These are phyloP conservation scores for Fusarium pilosicola DNA, from an alignment of 2,329 filamentous ascomycete species.

Conservation along the genomic window DNA sequence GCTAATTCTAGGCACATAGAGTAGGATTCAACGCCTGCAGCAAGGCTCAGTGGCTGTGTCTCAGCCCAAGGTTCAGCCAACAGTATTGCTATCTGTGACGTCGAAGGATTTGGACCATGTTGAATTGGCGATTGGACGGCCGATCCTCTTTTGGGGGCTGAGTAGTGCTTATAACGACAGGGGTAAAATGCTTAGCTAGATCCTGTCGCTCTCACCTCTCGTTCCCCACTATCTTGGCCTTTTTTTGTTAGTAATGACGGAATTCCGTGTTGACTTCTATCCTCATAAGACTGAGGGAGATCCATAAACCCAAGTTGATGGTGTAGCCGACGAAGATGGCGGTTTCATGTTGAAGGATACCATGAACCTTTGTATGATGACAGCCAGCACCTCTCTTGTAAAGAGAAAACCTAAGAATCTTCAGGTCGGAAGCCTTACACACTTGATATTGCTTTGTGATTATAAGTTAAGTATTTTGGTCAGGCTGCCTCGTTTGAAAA, in stretches of 20 bases:
- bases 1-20: not conserved
- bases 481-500: not conserved
- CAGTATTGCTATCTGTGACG: not conserved
- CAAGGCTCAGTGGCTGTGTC: constrained; percentile 9
- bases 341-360: not conserved
- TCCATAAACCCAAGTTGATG: not conserved
- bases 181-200: not conserved
- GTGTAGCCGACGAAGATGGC: not conserved
- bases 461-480: not conserved
- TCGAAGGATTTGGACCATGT: constrained; percentile 12
- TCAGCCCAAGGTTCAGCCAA: constrained; percentile 9
- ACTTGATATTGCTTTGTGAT: too few relatives aligned
- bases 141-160: not conserved
- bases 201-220: not conserved
- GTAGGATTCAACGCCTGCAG: not conserved
- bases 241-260: not conserved
- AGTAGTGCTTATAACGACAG: not conserved
- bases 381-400: too few relatives aligned
- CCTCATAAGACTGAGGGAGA: not conserved
- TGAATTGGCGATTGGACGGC: not conserved
- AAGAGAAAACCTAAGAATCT: fast-evolving
- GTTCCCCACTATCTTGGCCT: not conserved
- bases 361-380: not conserved
- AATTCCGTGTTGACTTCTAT: not conserved
- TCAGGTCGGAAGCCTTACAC: too few relatives aligned